These are phyloP conservation scores for Aureobasidium melanogenum DNA, from an alignment of 2,329 filamentous ascomycete genomes.

Conservation along the genomic window DNA sequence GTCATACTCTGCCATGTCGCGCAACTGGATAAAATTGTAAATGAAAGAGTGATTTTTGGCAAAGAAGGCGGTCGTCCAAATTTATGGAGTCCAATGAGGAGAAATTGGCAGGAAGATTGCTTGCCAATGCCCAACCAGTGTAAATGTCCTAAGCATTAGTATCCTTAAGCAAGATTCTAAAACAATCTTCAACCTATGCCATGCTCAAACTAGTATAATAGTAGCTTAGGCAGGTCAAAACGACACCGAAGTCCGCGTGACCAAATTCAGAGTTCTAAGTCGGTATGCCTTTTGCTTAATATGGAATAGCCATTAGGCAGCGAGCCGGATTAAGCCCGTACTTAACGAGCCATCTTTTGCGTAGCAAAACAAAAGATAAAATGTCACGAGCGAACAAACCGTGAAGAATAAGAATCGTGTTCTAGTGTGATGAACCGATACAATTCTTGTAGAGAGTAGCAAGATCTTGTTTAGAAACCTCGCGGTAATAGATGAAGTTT, in stretches of 20 bases:
- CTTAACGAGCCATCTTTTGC: constrained; percentile 59
- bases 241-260: constrained; percentile 58
- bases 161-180: constrained; percentile 18
- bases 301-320: constrained; percentile 58
- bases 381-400: constrained; percentile 55
- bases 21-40: no score
- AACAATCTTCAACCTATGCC: constrained; percentile 33
- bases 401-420: constrained; percentile 46
- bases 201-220: constrained; percentile 53
- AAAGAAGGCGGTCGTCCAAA: constrained; percentile 19
- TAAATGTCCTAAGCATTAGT: constrained; percentile 22
- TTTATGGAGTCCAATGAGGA: constrained; percentile 20
- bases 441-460: neutral
- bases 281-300: constrained; percentile 55
- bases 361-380: constrained; percentile 48
- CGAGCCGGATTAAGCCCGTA: constrained; percentile 42
- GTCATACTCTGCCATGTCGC: no score
- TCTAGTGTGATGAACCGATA: neutral
- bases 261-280: constrained; percentile 56
- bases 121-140: constrained; percentile 17
- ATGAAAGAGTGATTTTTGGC: constrained; percentile 19
- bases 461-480: neutral
- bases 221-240: constrained; percentile 57
- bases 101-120: constrained; percentile 15
- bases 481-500: neutral